Conservation (phyloP, 2,329 filamentous ascomycete genomes). For the Ploettnerulaceae sp. region DNA sequence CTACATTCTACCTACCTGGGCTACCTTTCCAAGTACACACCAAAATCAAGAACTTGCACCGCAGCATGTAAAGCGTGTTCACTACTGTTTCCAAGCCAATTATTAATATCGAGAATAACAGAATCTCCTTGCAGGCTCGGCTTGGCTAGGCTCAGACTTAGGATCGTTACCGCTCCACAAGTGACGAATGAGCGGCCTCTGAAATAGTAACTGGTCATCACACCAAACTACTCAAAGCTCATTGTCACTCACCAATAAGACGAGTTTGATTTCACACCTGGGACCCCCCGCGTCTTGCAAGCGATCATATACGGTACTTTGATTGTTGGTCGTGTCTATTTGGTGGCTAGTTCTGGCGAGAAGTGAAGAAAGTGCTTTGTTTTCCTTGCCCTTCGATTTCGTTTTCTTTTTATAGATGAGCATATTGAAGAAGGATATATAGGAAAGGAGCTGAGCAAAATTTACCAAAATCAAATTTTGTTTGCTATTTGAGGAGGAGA, state of each 20-base stretch:
- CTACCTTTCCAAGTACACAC: no score
- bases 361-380: no score
- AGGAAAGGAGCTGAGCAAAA: background rate
- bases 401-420: background rate
- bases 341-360: background rate
- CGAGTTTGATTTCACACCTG: conserved; percentile 13
- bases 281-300: background rate
- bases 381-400: no score
- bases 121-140: background rate
- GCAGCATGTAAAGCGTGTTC: background rate
- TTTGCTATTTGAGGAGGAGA: background rate
- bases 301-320: conserved; percentile 1
- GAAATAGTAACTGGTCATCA: conserved; percentile 10
- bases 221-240: conserved; percentile 1
- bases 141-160: background rate
- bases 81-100: background rate
- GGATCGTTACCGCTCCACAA: background rate
- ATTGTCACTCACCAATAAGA: conserved; percentile 8
- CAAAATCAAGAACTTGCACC: no score
- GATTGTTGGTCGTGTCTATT: background rate
- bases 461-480: background rate
- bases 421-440: background rate
- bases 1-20: no score
- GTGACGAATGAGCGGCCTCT: conserved; percentile 10
- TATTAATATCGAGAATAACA: background rate